These are phyloP conservation scores for Saccharomyces mikatae DNA, from an alignment of 805 yeast genomes.

Conservation along the genomic window DNA sequence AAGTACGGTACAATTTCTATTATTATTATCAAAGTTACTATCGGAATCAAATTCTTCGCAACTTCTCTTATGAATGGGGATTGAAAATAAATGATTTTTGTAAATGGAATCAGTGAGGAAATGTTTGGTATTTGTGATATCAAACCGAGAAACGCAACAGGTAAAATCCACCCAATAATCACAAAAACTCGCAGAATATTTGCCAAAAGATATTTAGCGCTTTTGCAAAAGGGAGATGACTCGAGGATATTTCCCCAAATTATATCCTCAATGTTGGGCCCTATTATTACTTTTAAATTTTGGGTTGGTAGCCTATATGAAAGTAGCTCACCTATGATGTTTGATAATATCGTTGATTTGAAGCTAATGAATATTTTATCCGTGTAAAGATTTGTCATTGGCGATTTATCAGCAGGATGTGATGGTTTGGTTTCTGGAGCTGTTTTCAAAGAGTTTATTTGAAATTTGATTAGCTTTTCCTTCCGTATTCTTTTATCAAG, in stretches of 20 bases:
- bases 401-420: neutral
- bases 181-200: constrained; percentile 40
- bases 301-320: constrained; percentile 32
- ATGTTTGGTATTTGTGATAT: constrained; percentile 60
- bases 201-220: constrained; percentile 37
- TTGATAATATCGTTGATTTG: constrained; percentile 46
- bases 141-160: constrained; percentile 73
- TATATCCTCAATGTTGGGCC: constrained; percentile 58
- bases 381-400: constrained; percentile 1
- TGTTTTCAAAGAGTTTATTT: neutral
- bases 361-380: constrained; percentile 59
- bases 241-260: constrained; percentile 58
- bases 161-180: constrained; percentile 66
- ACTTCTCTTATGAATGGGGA: constrained; percentile 49
- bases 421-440: neutral
- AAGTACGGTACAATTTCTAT: constrained; percentile 54
- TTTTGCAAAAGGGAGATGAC: constrained; percentile 31
- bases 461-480: neutral
- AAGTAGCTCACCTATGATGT: constrained; percentile 51
- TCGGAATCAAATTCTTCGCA: constrained; percentile 58
- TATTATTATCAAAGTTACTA: constrained; percentile 53
- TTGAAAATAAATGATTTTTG: constrained; percentile 45
- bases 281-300: constrained; percentile 39
- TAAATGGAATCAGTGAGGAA: constrained; percentile 50
- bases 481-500: constrained; percentile 13